Percentiles rank a stretch among this genome's conserved stretches.
These are phyloP conservation scores for Telfairia occidentalis DNA, from an alignment of 331 rosid species.

Conservation along the genomic window DNA sequence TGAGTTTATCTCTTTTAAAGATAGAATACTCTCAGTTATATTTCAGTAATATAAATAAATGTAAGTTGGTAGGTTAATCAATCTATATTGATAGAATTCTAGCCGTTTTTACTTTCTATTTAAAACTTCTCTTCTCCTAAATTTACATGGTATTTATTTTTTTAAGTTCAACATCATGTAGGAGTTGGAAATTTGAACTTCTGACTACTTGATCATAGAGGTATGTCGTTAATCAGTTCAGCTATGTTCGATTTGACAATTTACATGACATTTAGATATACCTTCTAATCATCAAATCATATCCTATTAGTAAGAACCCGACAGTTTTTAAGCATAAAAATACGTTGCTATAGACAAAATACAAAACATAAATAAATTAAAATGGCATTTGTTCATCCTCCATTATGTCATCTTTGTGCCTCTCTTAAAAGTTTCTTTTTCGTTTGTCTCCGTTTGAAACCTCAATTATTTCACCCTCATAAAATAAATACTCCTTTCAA, in stretches of 20 bases:
- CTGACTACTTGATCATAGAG: too few species aligned
- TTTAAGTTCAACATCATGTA: too few species aligned
- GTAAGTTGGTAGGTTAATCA: too few species aligned
- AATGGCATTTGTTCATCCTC: not conserved
- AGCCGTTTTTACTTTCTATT: not conserved
- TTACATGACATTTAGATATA: not conserved
- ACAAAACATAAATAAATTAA: not conserved
- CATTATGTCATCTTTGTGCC: too few species aligned
- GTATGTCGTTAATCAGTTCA: too few species aligned
- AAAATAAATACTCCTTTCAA: too few species aligned
- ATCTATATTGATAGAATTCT: not conserved
- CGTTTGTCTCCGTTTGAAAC: not conserved
- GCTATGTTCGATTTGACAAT: too few species aligned
- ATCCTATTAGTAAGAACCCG: not conserved
- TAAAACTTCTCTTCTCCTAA: not conserved
- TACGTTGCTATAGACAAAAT: not conserved
- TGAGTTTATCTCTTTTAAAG: not conserved
- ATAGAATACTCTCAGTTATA: not conserved
- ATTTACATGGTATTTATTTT: not conserved
- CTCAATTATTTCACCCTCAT: too few species aligned
- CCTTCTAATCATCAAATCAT: not conserved
- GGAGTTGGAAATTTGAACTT: too few species aligned
- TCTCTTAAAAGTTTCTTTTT: too few species aligned
- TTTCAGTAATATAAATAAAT: not conserved
- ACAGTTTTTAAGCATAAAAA: not conserved